Evolutionary conservation across 208 protist species (phyloP).

Genomic region (Leishmania tarentolae): DNA sequence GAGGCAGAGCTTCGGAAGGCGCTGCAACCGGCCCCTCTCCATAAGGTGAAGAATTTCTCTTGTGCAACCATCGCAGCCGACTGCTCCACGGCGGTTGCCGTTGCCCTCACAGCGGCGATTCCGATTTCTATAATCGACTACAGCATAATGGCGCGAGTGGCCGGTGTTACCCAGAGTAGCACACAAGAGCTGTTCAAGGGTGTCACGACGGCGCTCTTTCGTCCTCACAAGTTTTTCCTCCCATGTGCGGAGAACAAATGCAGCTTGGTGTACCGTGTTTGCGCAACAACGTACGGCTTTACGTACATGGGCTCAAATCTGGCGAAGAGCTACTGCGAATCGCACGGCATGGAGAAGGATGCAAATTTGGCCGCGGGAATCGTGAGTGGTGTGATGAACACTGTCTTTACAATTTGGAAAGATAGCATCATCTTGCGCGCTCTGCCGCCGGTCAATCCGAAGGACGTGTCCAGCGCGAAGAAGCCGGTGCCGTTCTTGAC

Average conservation of each 20-base stretch:
- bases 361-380: conserved; percentile 70
- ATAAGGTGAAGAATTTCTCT: conserved; percentile 67
- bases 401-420: conserved; percentile 79
- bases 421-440: conserved; percentile 78
- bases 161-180: conserved; percentile 77
- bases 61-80: conserved; percentile 53
- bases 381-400: conserved; percentile 76
- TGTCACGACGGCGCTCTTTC: conserved; percentile 61
- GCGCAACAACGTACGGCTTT: conserved; percentile 62
- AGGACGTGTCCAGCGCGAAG: conserved; percentile 36
- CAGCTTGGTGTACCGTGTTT: conserved; percentile 69
- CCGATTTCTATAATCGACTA: conserved; percentile 92
- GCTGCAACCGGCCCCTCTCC: conserved; percentile 27
- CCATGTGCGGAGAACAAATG: conserved; percentile 86
- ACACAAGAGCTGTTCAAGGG: conserved; percentile 64
- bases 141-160: conserved; percentile 86
- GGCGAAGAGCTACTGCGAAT: conserved; percentile 82
- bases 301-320: conserved; percentile 85
- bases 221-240: conserved; percentile 86
- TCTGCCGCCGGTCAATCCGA: conserved; percentile 58
- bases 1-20: conserved; percentile 41
- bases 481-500: conserved; percentile 83
- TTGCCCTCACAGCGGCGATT: conserved; percentile 72
- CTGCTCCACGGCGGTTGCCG: conserved; percentile 60
- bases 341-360: conserved; percentile 52